Evolutionary conservation across 2,329 filamentous ascomycete species (phyloP).

Genomic region (Coniochaeta hoffmannii): DNA sequence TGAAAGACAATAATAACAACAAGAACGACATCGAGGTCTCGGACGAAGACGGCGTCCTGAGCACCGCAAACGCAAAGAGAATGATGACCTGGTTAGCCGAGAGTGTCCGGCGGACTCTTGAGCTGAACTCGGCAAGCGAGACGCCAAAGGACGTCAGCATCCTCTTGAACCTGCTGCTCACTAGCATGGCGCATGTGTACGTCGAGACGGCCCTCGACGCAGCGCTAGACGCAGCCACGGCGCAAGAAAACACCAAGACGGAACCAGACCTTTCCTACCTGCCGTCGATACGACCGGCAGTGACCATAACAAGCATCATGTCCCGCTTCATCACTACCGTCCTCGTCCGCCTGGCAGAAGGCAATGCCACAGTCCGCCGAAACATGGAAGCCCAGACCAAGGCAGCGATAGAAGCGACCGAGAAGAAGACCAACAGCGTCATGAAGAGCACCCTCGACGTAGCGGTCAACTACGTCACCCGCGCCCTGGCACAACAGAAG

Average conservation of each 20-base stretch:
- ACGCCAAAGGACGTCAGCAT: slow-evolving; percentile 91
- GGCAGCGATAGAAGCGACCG: slow-evolving; percentile 66
- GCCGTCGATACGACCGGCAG: slow-evolving; percentile 67
- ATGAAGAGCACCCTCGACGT: slow-evolving; percentile 55
- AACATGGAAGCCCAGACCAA: slow-evolving; percentile 82
- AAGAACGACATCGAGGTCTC: slow-evolving; percentile 85
- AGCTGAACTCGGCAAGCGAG: slow-evolving; percentile 80
- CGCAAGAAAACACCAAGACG: slow-evolving; percentile 70
- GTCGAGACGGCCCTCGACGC: slow-evolving; percentile 62
- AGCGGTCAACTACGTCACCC: slow-evolving; percentile 67
- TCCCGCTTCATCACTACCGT: slow-evolving; percentile 86
- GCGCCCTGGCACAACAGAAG: slow-evolving; percentile 68
- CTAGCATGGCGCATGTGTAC: slow-evolving; percentile 80
- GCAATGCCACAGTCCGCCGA: slow-evolving; percentile 82
- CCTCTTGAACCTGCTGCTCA: slow-evolving; percentile 74
- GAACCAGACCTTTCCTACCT: slow-evolving; percentile 88
- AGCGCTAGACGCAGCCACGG: slow-evolving; percentile 62
- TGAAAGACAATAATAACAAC: slow-evolving; percentile 67
- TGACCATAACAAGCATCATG: slow-evolving; percentile 88
- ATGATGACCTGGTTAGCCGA: slow-evolving; percentile 98
- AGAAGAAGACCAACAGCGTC: slow-evolving; percentile 68
- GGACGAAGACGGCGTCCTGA: slow-evolving; percentile 81
- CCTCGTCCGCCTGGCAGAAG: slow-evolving; percentile 79
- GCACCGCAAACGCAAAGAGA: slow-evolving; percentile 81
- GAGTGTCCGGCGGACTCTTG: slow-evolving; percentile 82